Conservation (phyloP, 345 rosid genomes). For the Lepidium africanum region DNA sequence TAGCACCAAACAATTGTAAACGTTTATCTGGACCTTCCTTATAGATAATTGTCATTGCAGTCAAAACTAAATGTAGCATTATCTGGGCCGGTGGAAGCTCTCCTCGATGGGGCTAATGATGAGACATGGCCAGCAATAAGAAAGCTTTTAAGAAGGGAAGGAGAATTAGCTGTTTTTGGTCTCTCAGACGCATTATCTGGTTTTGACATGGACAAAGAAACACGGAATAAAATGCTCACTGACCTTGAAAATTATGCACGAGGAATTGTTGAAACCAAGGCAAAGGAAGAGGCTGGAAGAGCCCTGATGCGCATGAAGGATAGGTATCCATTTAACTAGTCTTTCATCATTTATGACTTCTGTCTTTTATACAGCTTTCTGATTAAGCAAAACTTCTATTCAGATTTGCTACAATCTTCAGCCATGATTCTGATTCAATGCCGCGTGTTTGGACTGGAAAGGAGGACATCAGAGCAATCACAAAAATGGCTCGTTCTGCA, state of each 20-base stretch:
- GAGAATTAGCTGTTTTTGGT: slow-evolving; percentile 61
- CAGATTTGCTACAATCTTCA: slow-evolving; percentile 86
- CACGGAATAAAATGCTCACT: slow-evolving; percentile 52
- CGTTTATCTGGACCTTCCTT: slow-evolving; percentile 8
- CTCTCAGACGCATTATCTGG: slow-evolving; percentile 62
- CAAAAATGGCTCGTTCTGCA: slow-evolving; percentile 78
- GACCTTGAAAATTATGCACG: slow-evolving; percentile 56
- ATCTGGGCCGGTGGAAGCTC: slow-evolving; percentile 88
- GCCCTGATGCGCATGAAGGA: slow-evolving; percentile 90
- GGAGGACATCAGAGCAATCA: slow-evolving; percentile 93
- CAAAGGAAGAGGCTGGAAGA: slow-evolving; percentile 88
- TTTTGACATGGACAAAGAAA: slow-evolving; percentile 66
- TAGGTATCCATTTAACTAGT: slow-evolving; percentile 39
- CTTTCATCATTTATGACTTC: slow-evolving; percentile 16
- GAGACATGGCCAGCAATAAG: slow-evolving; percentile 90
- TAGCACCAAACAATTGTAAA: slow-evolving; percentile 1
- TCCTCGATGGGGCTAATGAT: slow-evolving; percentile 71
- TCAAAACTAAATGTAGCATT: slow-evolving; percentile 64
- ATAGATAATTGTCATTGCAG: slow-evolving; percentile 36
- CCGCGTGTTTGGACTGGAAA: slow-evolving; percentile 99
- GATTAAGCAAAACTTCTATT: slow-evolving; percentile 16
- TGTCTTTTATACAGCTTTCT: not conserved
- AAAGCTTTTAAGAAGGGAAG: slow-evolving; percentile 61
- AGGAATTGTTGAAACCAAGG: slow-evolving; percentile 78
- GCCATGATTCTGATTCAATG: slow-evolving; percentile 96